A percentile compares a stretch with the other conserved stretches of the same genome.
Conservation (phyloP, 257 asterid genomes). For the Mentha longifolia region DNA sequence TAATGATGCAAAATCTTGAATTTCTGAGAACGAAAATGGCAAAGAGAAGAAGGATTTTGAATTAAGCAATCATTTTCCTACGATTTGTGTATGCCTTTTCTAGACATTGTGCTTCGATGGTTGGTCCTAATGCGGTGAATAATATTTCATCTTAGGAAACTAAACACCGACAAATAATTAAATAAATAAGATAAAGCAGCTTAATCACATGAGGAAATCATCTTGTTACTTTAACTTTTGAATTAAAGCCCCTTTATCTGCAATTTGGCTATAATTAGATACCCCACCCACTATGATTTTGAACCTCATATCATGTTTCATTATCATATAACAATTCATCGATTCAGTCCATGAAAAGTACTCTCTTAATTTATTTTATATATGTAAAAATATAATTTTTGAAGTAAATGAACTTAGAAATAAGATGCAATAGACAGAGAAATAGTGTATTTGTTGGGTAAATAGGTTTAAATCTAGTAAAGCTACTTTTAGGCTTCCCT, state of each 20-base stretch:
- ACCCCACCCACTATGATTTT: constrained; percentile 12
- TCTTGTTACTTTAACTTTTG: constrained; percentile 24
- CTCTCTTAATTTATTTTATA: no score
- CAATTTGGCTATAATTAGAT: constrained; percentile 13
- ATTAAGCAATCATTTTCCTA: background rate
- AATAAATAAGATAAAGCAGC: constrained; percentile 28
- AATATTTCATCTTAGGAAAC: constrained; percentile 6
- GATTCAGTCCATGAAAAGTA: no score
- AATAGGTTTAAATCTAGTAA: background rate
- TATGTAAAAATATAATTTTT: no score
- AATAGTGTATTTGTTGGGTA: background rate
- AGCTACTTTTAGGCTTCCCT: background rate
- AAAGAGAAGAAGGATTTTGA: background rate
- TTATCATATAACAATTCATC: background rate
- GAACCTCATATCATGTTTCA: background rate
- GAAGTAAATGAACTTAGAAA: no score
- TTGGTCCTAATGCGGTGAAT: constrained; percentile 26
- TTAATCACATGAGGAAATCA: constrained; percentile 34
- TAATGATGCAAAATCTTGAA: background rate
- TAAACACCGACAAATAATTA: background rate
- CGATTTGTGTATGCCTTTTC: background rate
- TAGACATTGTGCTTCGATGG: background rate
- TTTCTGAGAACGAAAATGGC: background rate
- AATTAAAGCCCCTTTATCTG: constrained; percentile 29
- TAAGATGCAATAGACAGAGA: background rate